These are phyloP conservation scores for Colletotrichum tropicicola DNA, from an alignment of 2,329 filamentous ascomycete species.

Conservation along the genomic window DNA sequence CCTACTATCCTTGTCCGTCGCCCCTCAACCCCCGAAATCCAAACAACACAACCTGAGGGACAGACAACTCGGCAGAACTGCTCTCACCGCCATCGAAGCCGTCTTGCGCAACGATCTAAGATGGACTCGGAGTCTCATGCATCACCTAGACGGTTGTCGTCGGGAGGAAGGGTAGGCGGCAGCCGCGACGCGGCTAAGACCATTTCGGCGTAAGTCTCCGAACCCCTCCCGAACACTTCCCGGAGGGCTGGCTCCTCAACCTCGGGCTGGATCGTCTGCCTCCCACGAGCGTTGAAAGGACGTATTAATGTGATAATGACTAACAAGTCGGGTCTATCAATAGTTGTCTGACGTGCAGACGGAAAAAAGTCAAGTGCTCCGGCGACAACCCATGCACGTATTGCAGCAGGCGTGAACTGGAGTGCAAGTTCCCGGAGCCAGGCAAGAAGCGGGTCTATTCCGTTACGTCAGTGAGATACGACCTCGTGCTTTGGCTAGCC, in stretches of 20 bases:
- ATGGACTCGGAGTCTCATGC: not conserved
- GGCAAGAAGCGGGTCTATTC: slow-evolving; percentile 27
- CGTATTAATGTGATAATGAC: not conserved
- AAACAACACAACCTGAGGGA: not conserved
- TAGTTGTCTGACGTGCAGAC: slow-evolving; percentile 30
- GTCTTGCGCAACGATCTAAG: not conserved
- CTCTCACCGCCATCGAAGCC: not conserved
- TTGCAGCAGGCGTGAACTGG: slow-evolving; percentile 17
- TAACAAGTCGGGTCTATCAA: not conserved
- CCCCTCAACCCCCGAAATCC: slow-evolving; percentile 1
- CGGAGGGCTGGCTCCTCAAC: too few relatives aligned
- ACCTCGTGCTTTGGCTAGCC: not conserved
- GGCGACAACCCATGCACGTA: slow-evolving; percentile 27
- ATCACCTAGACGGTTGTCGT: not conserved
- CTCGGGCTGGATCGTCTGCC: too few relatives aligned
- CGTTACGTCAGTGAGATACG: slow-evolving; percentile 21
- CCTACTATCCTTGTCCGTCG: not conserved
- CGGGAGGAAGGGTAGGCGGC: not conserved
- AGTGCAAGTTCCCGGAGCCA: slow-evolving; percentile 21
- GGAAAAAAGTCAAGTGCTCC: slow-evolving; percentile 30
- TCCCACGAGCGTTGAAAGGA: not conserved
- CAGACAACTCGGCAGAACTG: not conserved
- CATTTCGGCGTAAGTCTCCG: slow-evolving; percentile 28
- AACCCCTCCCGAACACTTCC: not conserved
- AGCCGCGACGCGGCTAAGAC: slow-evolving; percentile 17